These are phyloP conservation scores for Kodamaea kakaduensis DNA, from an alignment of 805 yeast genomes.

Conservation along the genomic window DNA sequence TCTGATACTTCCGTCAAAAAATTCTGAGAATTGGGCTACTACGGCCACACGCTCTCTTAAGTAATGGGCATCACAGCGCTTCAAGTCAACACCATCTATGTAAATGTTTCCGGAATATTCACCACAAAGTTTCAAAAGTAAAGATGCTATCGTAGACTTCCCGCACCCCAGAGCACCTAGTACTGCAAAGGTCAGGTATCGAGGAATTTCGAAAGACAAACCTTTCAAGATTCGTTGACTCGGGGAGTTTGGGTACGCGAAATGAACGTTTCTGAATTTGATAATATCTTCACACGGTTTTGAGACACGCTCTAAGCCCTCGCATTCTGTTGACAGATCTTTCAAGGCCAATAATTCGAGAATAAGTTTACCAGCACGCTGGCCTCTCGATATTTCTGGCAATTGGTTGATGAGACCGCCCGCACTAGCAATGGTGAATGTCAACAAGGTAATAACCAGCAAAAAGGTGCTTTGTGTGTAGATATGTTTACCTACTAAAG, in stretches of 20 bases:
- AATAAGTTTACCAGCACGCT: constrained; percentile 59
- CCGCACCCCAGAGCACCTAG: constrained; percentile 92
- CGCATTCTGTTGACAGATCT: constrained; percentile 33
- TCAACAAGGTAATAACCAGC: constrained; percentile 64
- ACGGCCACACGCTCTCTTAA: constrained; percentile 56
- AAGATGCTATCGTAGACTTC: constrained; percentile 67
- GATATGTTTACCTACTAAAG: constrained; percentile 54
- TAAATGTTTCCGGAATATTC: constrained; percentile 36
- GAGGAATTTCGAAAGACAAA: constrained; percentile 39
- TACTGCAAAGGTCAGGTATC: constrained; percentile 57
- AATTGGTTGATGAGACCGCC: constrained; percentile 55
- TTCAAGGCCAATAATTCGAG: constrained; percentile 35
- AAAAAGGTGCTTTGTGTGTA: constrained; percentile 58
- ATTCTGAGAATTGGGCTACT: constrained; percentile 70
- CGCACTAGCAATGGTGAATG: constrained; percentile 69
- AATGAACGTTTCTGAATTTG: constrained; percentile 43
- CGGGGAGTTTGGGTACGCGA: constrained; percentile 43
- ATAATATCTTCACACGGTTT: constrained; percentile 30
- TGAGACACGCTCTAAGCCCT: constrained; percentile 22
- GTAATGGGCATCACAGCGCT: constrained; percentile 39
- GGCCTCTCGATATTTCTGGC: constrained; percentile 81
- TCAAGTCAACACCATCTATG: constrained; percentile 47
- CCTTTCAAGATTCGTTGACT: constrained; percentile 32
- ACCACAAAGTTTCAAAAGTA: constrained; percentile 53
- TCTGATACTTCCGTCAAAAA: constrained; percentile 68